These are phyloP conservation scores for Calamus simplicifolius DNA, from an alignment of 176 grass and related monocot species.

Conservation along the genomic window DNA sequence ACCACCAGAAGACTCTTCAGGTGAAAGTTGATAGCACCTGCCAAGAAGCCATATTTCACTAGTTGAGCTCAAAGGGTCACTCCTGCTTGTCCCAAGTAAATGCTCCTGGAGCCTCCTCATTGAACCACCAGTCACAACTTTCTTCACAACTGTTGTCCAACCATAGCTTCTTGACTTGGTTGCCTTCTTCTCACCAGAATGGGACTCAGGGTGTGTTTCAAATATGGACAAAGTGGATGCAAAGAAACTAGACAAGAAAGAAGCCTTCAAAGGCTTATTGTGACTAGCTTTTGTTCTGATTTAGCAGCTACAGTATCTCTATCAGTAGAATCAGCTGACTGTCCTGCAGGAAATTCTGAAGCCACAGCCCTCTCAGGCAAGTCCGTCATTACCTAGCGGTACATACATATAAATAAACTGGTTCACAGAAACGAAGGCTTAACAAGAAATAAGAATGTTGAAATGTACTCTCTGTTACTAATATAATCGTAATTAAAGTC, in stretches of 20 bases:
- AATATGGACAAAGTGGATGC: conserved; percentile 58
- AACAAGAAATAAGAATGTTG: too few relatives aligned
- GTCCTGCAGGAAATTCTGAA: conserved; percentile 14
- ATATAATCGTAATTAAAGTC: too few relatives aligned
- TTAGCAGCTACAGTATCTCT: conserved; percentile 2
- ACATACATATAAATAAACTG: conserved; percentile 4
- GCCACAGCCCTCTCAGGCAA: conserved; percentile 41
- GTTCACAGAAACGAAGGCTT: too few relatives aligned
- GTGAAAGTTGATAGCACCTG: conserved; percentile 51
- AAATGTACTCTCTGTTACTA: too few relatives aligned
- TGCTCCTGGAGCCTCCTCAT: conserved; percentile 78
- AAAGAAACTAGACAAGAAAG: conserved; percentile 49
- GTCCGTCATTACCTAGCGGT: conserved; percentile 77
- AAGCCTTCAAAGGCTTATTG: conserved; percentile 36
- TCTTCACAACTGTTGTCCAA: conserved; percentile 72
- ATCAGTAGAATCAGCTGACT: not conserved
- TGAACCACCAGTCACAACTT: conserved; percentile 36
- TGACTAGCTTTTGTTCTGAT: conserved; percentile 21
- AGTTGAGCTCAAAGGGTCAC: conserved; percentile 32
- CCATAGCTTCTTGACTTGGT: conserved; percentile 38
- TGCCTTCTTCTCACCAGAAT: conserved; percentile 8
- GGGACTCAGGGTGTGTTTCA: conserved; percentile 37
- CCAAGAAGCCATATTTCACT: conserved; percentile 84
- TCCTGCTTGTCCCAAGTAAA: conserved; percentile 24
- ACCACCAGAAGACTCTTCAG: conserved; percentile 30